phyloP scores from a whole-genome alignment of 2,329 filamentous ascomycete species.

The Thermoascus crustaceus region DNA sequence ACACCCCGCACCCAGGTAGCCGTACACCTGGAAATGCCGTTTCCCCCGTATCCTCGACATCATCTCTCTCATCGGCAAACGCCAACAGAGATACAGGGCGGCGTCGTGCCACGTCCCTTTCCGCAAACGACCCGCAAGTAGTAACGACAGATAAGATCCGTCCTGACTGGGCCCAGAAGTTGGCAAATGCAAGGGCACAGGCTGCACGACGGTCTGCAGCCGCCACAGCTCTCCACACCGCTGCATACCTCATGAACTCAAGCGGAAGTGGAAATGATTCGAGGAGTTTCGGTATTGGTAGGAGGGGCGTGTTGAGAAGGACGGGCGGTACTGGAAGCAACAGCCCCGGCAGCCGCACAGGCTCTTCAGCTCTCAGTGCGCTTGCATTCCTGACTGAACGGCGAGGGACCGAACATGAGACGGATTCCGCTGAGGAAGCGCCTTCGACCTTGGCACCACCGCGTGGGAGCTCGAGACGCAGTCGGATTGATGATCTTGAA shows the following conservation, averaged over 20 bases:
- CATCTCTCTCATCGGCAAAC: conserved; percentile 60
- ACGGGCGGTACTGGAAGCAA: conserved; percentile 28
- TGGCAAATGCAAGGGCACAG: conserved; percentile 75
- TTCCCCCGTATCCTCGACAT: conserved; percentile 79
- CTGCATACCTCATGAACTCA: conserved; percentile 76
- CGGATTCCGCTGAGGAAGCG: conserved; percentile 28
- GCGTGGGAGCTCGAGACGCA: conserved; percentile 49
- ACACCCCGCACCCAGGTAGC: conserved; percentile 47
- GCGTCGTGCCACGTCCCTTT: conserved; percentile 61
- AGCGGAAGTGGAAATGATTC: conserved; percentile 35
- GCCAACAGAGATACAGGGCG: conserved; percentile 26
- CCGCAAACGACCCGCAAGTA: conserved; percentile 74
- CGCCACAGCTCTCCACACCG: conserved; percentile 87
- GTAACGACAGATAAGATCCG: conserved; percentile 88
- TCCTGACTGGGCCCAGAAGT: conserved; percentile 88
- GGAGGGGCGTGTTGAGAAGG: conserved; percentile 44
- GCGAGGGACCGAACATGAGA: conserved; percentile 26
- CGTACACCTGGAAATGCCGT: conserved; percentile 46
- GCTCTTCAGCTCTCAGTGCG: conserved; percentile 36
- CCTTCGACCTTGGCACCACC: conserved; percentile 29
- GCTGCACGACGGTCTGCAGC: conserved; percentile 80
- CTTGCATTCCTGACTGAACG: conserved; percentile 41
- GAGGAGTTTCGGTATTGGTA: conserved; percentile 48
- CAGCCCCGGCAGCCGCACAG: conserved; percentile 24
- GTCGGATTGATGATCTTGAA: conserved; percentile 77